Percentiles rank a stretch among this genome's conserved stretches.
phyloP scores from a whole-genome alignment of 805 yeast species.

The Metschnikowia reukaufii region DNA sequence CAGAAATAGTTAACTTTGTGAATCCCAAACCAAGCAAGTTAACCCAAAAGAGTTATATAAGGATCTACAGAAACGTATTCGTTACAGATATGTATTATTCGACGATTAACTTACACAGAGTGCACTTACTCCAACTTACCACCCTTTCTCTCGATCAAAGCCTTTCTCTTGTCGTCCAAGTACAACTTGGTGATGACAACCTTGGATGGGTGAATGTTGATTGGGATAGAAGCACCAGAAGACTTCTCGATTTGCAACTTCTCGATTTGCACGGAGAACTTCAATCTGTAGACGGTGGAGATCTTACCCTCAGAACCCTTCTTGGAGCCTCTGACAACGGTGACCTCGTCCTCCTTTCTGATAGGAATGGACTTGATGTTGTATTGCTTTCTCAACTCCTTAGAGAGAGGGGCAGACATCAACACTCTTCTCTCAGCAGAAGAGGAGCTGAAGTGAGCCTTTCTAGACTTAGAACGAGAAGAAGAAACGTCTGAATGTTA shows the following conservation, averaged over 20 bases:
- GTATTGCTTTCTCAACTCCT: conserved; percentile 98
- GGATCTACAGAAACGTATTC: neutral
- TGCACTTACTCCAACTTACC: conserved; percentile 83
- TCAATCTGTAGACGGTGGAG: conserved; percentile 97
- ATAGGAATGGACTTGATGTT: conserved; percentile 93
- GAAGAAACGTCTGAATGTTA: conserved; percentile 87
- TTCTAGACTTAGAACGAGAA: conserved; percentile 99
- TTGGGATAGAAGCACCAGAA: conserved; percentile 95
- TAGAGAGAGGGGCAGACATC: conserved; percentile 98
- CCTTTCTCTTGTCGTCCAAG: conserved; percentile 99
- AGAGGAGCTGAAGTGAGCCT: conserved; percentile 98
- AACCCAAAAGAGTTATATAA: too few relatives aligned
- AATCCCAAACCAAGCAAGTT: too few relatives aligned
- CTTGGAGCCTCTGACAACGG: conserved; percentile 97
- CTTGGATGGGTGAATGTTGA: conserved; percentile 98
- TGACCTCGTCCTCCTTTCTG: conserved; percentile 96
- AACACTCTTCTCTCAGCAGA: conserved; percentile 91
- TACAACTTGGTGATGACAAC: conserved; percentile 97
- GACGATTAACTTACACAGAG: conserved; percentile 24
- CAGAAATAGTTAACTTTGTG: too few relatives aligned
- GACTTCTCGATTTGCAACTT: conserved; percentile 97
- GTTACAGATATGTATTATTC: conserved; percentile 21
- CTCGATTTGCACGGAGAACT: conserved; percentile 94
- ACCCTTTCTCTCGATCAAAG: conserved; percentile 95
- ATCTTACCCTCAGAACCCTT: conserved; percentile 99